Percentiles rank a stretch among this genome's conserved stretches.
Evolutionary conservation across 306 rosid species (phyloP).

Genomic region (Leucaena leucocephala): DNA sequence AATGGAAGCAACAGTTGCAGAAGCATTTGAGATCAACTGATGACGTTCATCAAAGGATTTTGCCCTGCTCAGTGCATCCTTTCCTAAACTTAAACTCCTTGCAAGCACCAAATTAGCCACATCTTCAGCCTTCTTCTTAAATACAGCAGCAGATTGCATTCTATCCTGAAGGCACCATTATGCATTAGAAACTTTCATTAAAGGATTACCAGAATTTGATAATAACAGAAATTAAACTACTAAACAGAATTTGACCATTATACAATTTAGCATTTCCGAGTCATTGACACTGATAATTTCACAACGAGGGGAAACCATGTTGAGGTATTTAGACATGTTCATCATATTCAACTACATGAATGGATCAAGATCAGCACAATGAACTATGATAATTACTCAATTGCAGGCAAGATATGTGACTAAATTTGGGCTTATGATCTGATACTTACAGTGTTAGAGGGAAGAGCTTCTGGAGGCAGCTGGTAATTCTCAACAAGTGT

Average conservation of each 20-base stretch:
- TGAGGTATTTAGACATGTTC: neutral
- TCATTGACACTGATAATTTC: neutral
- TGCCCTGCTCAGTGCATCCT: constrained; percentile 74
- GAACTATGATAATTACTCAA: constrained; percentile 10
- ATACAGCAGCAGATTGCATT: constrained; percentile 31
- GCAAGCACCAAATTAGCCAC: constrained; percentile 84
- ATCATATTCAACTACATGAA: constrained; percentile 15
- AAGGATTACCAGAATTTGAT: constrained; percentile 23
- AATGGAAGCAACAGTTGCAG: constrained; percentile 70
- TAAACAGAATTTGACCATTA: too few relatives aligned
- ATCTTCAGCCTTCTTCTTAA: constrained; percentile 68
- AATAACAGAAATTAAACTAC: neutral
- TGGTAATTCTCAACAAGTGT: constrained; percentile 66
- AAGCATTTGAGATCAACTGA: constrained; percentile 66
- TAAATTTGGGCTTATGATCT: constrained; percentile 17
- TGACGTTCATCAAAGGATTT: constrained; percentile 72
- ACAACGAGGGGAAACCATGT: neutral
- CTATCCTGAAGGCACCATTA: constrained; percentile 33
- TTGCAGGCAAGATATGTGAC: constrained; percentile 11
- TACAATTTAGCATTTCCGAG: too few relatives aligned
- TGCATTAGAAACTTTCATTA: neutral
- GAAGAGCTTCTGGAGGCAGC: constrained; percentile 75
- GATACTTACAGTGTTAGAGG: constrained; percentile 57
- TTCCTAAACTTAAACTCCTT: constrained; percentile 74
- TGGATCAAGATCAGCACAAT: constrained; percentile 3